phyloP scores from a whole-genome alignment of 495 filamentous ascomycete genomes.

The Hypoxylon trugodes region DNA sequence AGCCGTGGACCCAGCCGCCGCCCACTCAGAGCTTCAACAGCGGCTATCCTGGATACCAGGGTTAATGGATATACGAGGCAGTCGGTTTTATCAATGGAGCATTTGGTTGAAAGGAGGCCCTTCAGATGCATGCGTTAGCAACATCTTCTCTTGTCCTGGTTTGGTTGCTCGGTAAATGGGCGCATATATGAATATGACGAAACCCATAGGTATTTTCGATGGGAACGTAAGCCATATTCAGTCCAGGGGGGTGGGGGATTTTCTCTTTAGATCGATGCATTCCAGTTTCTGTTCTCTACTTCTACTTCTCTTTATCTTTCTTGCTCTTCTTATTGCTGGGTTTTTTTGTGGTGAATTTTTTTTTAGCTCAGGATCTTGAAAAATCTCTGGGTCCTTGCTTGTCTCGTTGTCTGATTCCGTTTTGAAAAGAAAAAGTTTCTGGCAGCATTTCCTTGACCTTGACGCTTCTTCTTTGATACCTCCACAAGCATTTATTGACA shows the following conservation, averaged over 20 bases:
- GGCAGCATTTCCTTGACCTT: constrained; percentile 46
- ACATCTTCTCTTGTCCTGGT: constrained; percentile 20
- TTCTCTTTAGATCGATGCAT: constrained; percentile 41
- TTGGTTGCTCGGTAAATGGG: constrained; percentile 25
- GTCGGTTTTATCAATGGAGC: constrained; percentile 13
- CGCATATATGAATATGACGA: constrained; percentile 2
- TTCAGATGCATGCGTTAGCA: constrained; percentile 18
- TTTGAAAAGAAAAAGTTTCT: constrained; percentile 47
- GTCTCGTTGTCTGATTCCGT: constrained; percentile 34
- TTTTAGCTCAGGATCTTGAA: constrained; percentile 38
- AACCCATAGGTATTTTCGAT: constrained; percentile 24
- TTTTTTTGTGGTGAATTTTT: constrained; percentile 46
- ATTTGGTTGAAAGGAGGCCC: constrained; percentile 15
- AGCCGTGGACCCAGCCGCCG: constrained; percentile 76
- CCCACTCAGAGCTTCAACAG: constrained; percentile 65
- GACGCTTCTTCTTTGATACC: constrained; percentile 48
- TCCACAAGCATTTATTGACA: constrained; percentile 46
- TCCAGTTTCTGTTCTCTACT: constrained; percentile 37
- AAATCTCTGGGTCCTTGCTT: constrained; percentile 9
- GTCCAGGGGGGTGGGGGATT: constrained; percentile 21
- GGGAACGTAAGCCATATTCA: constrained; percentile 32
- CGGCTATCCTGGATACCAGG: constrained; percentile 68
- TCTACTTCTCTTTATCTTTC: constrained; percentile 44
- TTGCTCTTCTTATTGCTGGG: constrained; percentile 26
- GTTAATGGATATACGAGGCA: constrained; percentile 46